Evolutionary conservation across 305 asterid genomes (phyloP).

Genomic region (Coffea humblotiana): DNA sequence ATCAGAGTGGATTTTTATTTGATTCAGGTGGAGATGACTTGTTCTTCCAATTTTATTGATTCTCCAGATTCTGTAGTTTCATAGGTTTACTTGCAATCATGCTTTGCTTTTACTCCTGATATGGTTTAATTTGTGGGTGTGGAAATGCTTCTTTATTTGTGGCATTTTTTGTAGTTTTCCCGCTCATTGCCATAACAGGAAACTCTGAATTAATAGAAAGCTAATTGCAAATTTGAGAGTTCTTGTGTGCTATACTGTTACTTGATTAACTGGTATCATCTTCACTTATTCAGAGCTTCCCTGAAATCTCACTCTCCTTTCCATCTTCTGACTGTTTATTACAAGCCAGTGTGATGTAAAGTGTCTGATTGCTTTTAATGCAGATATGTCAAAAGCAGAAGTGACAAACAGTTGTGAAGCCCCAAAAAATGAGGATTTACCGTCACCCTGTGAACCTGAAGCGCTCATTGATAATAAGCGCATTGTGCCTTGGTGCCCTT

Average conservation of each 20-base stretch:
- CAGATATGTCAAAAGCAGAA: conserved; percentile 90
- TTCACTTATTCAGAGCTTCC: neutral
- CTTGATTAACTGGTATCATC: neutral
- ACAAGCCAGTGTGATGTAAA: neutral
- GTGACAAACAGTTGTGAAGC: conserved; percentile 60
- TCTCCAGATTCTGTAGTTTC: neutral
- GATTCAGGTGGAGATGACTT: neutral
- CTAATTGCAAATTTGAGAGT: neutral
- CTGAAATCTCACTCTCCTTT: neutral
- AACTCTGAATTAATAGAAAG: neutral
- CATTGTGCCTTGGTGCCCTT: conserved; percentile 82
- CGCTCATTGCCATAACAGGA: neutral
- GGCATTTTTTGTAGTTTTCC: neutral
- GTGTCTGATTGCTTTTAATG: conserved; percentile 16
- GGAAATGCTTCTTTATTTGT: neutral
- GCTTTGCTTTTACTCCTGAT: neutral
- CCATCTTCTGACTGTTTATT: neutral
- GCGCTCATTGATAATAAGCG: conserved; percentile 27
- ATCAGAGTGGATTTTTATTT: neutral
- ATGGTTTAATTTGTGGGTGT: neutral
- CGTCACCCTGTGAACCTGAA: conserved; percentile 36
- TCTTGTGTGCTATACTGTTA: no score
- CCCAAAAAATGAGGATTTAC: conserved; percentile 29
- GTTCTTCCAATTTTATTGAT: neutral
- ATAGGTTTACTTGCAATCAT: neutral